Percentiles rank a stretch among this genome's conserved stretches.
Evolutionary conservation across 2,329 filamentous ascomycete genomes (phyloP).

Genomic region (Plectosphaerella cucumerina): DNA sequence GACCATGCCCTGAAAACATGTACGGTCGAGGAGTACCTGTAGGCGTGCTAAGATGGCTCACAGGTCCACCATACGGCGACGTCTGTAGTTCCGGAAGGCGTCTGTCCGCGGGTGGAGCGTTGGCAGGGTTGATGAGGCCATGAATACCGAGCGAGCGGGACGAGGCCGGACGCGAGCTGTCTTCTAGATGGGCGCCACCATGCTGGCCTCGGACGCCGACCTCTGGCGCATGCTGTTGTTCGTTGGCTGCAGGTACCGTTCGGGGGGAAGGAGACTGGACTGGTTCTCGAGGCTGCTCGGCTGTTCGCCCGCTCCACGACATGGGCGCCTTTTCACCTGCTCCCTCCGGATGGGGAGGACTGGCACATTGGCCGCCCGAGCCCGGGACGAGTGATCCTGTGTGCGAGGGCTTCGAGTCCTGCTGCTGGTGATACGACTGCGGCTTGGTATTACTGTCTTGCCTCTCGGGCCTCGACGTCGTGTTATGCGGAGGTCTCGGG

Average conservation of each 20-base stretch:
- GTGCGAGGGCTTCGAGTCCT: background rate
- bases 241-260: slow-evolving; percentile 11
- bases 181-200: slow-evolving; percentile 10
- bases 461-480: background rate
- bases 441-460: background rate
- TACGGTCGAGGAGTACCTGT: slow-evolving; percentile 16
- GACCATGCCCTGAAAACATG: slow-evolving; percentile 18
- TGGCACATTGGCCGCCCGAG: slow-evolving; percentile 51
- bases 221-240: too few relatives aligned
- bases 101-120: slow-evolving; percentile 3
- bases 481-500: slow-evolving; percentile 8
- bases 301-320: slow-evolving; percentile 57
- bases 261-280: slow-evolving; percentile 30
- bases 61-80: background rate
- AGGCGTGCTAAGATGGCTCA: slow-evolving; percentile 6
- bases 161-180: slow-evolving; percentile 1
- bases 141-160: slow-evolving; percentile 26
- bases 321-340: slow-evolving; percentile 59
- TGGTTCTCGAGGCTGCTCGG: slow-evolving; percentile 41
- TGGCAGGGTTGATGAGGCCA: slow-evolving; percentile 31
- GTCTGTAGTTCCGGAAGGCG: background rate
- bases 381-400: background rate
- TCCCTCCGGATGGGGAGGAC: slow-evolving; percentile 44
- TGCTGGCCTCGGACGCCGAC: slow-evolving; percentile 11
- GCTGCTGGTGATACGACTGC: background rate